Conservation (phyloP, 305 asterid genomes). For the Rubia balearica region DNA sequence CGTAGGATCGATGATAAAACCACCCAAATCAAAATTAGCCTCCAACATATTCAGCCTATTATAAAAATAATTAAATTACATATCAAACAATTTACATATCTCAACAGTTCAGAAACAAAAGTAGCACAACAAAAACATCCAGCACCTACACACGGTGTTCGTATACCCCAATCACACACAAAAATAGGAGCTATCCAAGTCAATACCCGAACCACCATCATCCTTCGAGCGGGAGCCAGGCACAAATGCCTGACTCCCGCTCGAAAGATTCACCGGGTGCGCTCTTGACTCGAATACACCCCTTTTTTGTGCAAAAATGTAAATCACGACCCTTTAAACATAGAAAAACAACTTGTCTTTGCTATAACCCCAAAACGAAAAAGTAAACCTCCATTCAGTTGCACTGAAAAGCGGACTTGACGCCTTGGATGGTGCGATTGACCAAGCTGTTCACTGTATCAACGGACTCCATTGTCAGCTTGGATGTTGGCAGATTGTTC, state of each 20-base stretch:
- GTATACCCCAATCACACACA: not conserved
- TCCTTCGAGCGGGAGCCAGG: not conserved
- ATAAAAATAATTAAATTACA: too few species aligned
- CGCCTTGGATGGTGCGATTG: constrained; percentile 47
- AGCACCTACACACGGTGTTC: constrained; percentile 3
- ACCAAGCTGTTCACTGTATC: constrained; percentile 57
- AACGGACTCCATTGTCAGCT: constrained; percentile 54
- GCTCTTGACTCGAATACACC: constrained; percentile 63
- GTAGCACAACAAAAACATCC: not conserved
- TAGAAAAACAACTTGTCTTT: not conserved
- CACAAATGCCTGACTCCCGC: not conserved
- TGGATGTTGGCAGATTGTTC: constrained; percentile 40
- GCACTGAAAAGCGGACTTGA: constrained; percentile 44
- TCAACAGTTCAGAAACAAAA: not conserved
- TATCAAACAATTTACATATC: too few species aligned
- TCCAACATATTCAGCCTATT: too few species aligned
- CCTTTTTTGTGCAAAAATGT: constrained; percentile 6
- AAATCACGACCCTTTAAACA: not conserved
- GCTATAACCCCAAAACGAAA: not conserved
- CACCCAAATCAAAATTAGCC: too few species aligned
- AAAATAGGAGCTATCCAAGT: constrained; percentile 32
- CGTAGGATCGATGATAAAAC: too few species aligned
- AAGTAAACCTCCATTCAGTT: constrained; percentile 15
- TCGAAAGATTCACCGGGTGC: constrained; percentile 35
- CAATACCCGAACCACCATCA: constrained; percentile 30